Conservation (phyloP, 169 alveolate genomes). For the Plasmodium sp. region DNA sequence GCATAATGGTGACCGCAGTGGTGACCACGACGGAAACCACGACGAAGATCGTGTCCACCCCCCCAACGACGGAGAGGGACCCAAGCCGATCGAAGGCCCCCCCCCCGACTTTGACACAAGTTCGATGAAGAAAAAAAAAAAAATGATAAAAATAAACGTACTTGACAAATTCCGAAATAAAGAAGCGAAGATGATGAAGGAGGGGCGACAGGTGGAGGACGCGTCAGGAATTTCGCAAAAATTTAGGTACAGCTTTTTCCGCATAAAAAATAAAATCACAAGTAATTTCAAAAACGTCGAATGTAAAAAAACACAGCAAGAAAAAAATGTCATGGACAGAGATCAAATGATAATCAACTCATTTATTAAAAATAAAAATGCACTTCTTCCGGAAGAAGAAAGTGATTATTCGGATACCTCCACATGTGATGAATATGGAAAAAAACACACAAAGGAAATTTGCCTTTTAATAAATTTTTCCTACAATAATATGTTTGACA, state of each 20-base stretch:
- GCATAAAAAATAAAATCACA: conserved; percentile 48
- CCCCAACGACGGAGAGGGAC: background rate
- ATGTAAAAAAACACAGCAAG: background rate
- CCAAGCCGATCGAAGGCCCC: background rate
- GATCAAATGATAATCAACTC: conserved; percentile 37
- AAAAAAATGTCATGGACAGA: conserved; percentile 27
- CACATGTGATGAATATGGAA: conserved; percentile 38
- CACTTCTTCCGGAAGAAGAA: conserved; percentile 15
- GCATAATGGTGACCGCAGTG: background rate
- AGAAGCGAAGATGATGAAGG: background rate
- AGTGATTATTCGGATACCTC: background rate
- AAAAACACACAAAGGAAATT: conserved; percentile 50
- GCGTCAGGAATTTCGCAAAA: conserved; percentile 33
- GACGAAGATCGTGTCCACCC: background rate
- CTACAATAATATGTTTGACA: conserved; percentile 73
- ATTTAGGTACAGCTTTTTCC: conserved; percentile 61
- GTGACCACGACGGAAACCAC: background rate
- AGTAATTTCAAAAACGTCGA: conserved; percentile 36
- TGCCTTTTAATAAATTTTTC: conserved; percentile 67
- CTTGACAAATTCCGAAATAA: conserved; percentile 5
- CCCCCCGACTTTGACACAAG: background rate
- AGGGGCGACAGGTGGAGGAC: background rate
- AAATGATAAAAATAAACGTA: conserved; percentile 21
- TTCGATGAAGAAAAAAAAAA: conserved; percentile 3
- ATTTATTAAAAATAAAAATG: conserved; percentile 45